Base-by-base conservation (phyloP, 768 basidiomycete genomes). In the Tephrocybe sp. region DNA sequence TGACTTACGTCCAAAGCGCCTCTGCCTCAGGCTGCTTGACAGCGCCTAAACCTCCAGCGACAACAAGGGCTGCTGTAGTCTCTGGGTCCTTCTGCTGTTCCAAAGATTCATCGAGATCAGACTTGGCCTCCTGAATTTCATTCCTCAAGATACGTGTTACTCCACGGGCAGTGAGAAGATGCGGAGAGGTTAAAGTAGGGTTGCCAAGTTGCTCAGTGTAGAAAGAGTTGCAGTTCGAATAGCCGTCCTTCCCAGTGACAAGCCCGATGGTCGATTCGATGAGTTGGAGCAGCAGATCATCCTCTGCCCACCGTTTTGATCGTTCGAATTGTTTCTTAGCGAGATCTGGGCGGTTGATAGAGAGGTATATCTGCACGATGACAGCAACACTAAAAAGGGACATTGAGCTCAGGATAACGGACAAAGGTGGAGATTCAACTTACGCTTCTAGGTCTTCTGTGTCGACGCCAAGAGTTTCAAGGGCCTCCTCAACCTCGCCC, bases 371-470 rank as follows among this genome's bases (percentile, higher is more conserved):
- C 62, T 96, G 91, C 11, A 89, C 83, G 41, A 88, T 82, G 39
- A 92, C 69, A 4, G 92, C 87, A 32, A 91, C 85, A 36, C 94
- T 96, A 58, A 17, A 32, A 12, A 49, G 17, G 44, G 48, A 48
- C n/a, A 6, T 35, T 31, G 34, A 45, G 48, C 22, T 20, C 43
- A 23, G 44, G 41, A 45, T 22, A 26, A 35, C 7, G 17, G 32
- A 41, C 13, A 45, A 26, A n/a, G 13, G n/a, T 8, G 22, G 39
- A n/a, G 38, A 34, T n/a, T 39, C 30, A 6, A 79, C 90, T 60
- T 67, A 95, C 93, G 90, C 89, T 75, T 98, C 94, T 33, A 93
- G 78, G 59, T 91, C 89, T 55, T 86, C 80, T 30, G 82, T 82
- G 42, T 84, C 86, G 5, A 79, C 80, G 7, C 85, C 84, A 30